A percentile compares a stretch with the other conserved stretches of the same genome.
Evolutionary conservation across 345 rosid species (phyloP).

Genomic region (Eucalyptus grandis): DNA sequence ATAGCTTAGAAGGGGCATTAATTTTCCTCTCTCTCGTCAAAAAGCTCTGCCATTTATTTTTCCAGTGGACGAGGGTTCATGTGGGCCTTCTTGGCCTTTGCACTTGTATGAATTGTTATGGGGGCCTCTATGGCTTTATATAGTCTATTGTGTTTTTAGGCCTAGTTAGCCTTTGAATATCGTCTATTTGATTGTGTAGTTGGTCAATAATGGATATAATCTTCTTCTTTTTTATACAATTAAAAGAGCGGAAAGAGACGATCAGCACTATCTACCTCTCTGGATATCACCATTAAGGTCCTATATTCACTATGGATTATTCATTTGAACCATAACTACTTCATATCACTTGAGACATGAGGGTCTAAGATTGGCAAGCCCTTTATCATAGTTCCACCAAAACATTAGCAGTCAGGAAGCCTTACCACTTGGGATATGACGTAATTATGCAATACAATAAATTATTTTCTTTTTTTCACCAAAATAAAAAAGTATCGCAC

Average conservation of each 20-base stretch:
- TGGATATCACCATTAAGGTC: not conserved
- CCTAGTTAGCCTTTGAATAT: not conserved
- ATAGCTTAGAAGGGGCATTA: not conserved
- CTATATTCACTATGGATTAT: not conserved
- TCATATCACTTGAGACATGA: not conserved
- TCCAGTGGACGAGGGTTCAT: not conserved
- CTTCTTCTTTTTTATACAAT: not conserved
- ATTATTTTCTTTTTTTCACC: no score
- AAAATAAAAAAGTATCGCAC: no score
- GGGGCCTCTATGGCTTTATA: not conserved
- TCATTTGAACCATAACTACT: not conserved
- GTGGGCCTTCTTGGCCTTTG: not conserved
- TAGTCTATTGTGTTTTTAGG: not conserved
- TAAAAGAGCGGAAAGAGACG: not conserved
- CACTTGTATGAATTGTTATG: not conserved
- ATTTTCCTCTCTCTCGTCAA: not conserved
- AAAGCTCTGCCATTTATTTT: not conserved
- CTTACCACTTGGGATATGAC: not conserved
- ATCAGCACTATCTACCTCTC: not conserved
- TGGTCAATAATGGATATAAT: not conserved
- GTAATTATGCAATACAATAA: no score
- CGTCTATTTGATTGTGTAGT: not conserved
- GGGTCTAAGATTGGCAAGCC: not conserved
- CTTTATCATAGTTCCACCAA: not conserved
- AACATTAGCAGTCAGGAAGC: no score